Base-by-base conservation (phyloP, 2,329 filamentous ascomycete genomes). In the Cladosporium sp. region DNA sequence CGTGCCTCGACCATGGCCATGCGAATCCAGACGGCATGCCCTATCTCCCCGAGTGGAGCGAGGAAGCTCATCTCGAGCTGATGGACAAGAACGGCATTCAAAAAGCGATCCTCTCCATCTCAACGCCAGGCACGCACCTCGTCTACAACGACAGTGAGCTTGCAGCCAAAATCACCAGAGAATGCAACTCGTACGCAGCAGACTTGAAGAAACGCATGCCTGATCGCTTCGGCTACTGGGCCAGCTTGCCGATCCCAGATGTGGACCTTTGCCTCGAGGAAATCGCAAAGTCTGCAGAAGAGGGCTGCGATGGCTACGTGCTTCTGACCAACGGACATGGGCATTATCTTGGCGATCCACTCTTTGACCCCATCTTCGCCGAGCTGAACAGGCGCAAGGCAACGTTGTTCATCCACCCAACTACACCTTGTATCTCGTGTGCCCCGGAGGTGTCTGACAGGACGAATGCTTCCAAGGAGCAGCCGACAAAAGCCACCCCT, bases 391-490 rank as follows among this genome's bases (percentile, higher is more conserved):
- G 73, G 2, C 72, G 82, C 1, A 76, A 80, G 4, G 81, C 81
- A 0, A 80, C 78, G 1, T 76, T 86, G 0, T 86, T 87, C 71
- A 81, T 86, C 55, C 85, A 87, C 64, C 84, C 84, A 0, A 86
- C 83, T 0, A 83, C 77, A n/a, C 82, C 81, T 0, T 81, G 78
- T 65, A 80, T 79, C 2, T 73, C 72, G 44, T 72, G 72, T 57
- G 50, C 68, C 3, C 59, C 68, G 21, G 67, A 65, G 11, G 18
- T 62, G 29, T 55, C 68, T 5, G 65, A 69, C 55, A 64, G 69
- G 50, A 44, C 72, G 62, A 35, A 70, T 65, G n/a, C 72, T 67
- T 37, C 60, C 66, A 11, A 67, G 2, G 37, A 46, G n/a, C 37
- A 66, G 12, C 71, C 72, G 1, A 69, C 70, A 0, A 71, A 73